A percentile compares a stretch with the other conserved stretches of the same genome.
Conservation (phyloP, 1,139 yeast genomes). For the Kluyveromyces marxianus region DNA sequence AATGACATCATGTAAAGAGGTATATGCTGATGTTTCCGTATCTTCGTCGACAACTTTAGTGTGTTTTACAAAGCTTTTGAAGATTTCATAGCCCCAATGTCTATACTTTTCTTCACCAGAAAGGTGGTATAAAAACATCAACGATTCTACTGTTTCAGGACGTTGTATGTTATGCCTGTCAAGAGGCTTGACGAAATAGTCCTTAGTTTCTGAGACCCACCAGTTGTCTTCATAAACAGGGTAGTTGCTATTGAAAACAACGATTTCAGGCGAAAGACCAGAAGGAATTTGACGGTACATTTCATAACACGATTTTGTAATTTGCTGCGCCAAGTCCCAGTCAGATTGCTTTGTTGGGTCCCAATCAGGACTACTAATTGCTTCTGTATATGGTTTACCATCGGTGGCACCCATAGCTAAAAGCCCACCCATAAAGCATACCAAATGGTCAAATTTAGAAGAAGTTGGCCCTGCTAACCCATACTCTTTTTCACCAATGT, state of each 20-base stretch:
- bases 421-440: constrained; percentile 87
- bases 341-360: constrained; percentile 44
- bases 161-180: constrained; percentile 85
- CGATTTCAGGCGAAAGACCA: constrained; percentile 87
- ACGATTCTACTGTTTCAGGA: constrained; percentile 90
- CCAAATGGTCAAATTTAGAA: constrained; percentile 90
- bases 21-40: constrained; percentile 41
- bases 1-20: constrained; percentile 62
- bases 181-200: constrained; percentile 59
- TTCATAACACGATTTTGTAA: constrained; percentile 75
- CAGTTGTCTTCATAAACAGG: constrained; percentile 3
- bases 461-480: constrained; percentile 58
- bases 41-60: constrained; percentile 40
- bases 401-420: constrained; percentile 85
- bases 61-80: constrained; percentile 58
- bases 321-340: constrained; percentile 61
- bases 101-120: constrained; percentile 79
- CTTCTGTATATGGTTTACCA: constrained; percentile 52
- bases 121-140: constrained; percentile 71
- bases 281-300: constrained; percentile 70
- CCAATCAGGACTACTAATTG: constrained; percentile 41
- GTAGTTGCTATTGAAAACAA: constrained; percentile 43
- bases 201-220: constrained; percentile 33
- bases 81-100: constrained; percentile 86
- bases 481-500: constrained; percentile 67